Conservation (phyloP, 2,329 filamentous ascomycete species). For the Cladorrhinum sp. region DNA sequence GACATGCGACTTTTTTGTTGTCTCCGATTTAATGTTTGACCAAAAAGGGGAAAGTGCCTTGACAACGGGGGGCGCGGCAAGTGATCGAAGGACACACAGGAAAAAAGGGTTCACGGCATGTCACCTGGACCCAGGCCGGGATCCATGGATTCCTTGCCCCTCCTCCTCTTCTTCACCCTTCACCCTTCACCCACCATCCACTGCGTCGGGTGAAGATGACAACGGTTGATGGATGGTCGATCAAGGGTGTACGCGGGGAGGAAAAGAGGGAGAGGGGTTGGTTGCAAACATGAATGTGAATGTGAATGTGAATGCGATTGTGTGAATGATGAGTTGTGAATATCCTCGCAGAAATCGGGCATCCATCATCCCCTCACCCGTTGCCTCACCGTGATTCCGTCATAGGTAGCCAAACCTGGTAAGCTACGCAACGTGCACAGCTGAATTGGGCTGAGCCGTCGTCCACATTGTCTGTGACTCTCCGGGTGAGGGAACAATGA, state of each 20-base stretch:
- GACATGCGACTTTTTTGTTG: constrained; percentile 29
- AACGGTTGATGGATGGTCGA: no score
- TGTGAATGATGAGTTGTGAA: background rate
- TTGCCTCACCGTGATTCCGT: background rate
- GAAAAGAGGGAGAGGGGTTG: background rate
- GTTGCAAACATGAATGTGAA: background rate
- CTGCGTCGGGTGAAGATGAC: background rate
- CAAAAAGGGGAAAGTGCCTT: constrained; percentile 26
- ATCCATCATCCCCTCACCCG: constrained; percentile 8
- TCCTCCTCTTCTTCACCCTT: constrained; percentile 2
- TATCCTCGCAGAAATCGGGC: background rate
- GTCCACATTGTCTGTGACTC: constrained; percentile 9
- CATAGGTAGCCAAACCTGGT: no score
- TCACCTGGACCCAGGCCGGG: background rate
- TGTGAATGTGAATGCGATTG: background rate
- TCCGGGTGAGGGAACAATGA: constrained; percentile 6
- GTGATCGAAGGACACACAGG: constrained; percentile 20
- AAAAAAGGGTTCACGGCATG: constrained; percentile 14
- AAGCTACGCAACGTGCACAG: background rate
- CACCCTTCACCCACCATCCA: background rate
- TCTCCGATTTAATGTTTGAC: constrained; percentile 26
- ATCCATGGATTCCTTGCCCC: background rate
- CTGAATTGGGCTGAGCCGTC: constrained; percentile 19
- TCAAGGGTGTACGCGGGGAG: background rate
- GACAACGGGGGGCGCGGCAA: constrained; percentile 21